phyloP scores from a whole-genome alignment of 495 filamentous ascomycete species.

The Echria macrotheca region DNA sequence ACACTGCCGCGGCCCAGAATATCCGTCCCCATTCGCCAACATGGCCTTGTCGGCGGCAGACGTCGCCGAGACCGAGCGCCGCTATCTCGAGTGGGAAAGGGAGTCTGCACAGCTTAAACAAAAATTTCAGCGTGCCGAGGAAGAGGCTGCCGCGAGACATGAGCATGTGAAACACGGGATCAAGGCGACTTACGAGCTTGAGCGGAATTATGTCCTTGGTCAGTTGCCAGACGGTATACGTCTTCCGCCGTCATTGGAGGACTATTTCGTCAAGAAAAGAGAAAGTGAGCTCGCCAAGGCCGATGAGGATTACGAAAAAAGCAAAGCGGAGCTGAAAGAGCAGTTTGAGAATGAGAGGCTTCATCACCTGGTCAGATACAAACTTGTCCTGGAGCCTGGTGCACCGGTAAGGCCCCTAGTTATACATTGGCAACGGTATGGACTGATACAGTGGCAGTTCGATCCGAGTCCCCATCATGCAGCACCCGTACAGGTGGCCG shows the following conservation, averaged over 20 bases:
- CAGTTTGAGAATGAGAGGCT: not conserved
- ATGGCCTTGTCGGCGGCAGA: not conserved
- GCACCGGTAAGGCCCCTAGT: no score
- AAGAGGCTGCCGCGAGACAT: no score
- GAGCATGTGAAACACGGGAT: no score
- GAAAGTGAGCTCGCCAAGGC: not conserved
- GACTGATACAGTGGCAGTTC: no score
- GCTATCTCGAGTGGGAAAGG: not conserved
- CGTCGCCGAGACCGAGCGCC: not conserved
- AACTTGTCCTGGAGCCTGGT: no score
- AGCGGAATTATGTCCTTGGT: no score
- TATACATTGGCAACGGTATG: no score
- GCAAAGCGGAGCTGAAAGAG: not conserved
- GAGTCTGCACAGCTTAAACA: slow-evolving; percentile 5
- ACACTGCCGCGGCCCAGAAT: not conserved
- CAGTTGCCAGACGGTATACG: no score
- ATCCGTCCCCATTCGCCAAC: not conserved
- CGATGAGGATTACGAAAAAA: not conserved
- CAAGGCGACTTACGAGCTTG: no score
- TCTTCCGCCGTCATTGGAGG: no score
- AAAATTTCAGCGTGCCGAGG: not conserved
- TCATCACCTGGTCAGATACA: not conserved
- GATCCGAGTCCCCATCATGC: no score
- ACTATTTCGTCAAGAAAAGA: not conserved
- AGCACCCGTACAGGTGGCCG: no score